A percentile compares a stretch with the other conserved stretches of the same genome.
Evolutionary conservation across 441 rosid species (phyloP).

Genomic region (Bruguiera hainesii): DNA sequence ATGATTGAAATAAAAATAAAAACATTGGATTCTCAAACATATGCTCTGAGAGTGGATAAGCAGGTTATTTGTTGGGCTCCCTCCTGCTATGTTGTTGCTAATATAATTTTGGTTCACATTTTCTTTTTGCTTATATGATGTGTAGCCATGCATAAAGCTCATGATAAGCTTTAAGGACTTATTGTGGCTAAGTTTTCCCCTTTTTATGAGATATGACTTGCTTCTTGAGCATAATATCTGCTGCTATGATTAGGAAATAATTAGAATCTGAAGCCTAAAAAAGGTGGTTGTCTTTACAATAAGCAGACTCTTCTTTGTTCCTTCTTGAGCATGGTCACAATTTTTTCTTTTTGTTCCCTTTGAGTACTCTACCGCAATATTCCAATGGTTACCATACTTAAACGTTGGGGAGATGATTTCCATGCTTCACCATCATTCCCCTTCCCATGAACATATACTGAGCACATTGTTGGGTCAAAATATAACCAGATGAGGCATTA

Average conservation of each 20-base stretch:
- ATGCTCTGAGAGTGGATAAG: slow-evolving; percentile 84
- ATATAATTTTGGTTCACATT: neutral
- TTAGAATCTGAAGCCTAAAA: neutral
- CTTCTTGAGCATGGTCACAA: neutral
- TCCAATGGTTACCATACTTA: neutral
- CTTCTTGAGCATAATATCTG: slow-evolving; percentile 3
- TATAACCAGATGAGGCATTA: neutral
- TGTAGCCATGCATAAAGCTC: too few species aligned
- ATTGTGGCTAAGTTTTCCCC: neutral
- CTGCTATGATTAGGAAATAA: neutral
- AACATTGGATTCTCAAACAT: slow-evolving; percentile 93
- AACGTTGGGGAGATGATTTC: neutral
- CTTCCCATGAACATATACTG: neutral
- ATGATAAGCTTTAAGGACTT: neutral
- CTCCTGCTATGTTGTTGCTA: slow-evolving; percentile 3
- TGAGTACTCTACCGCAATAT: neutral
- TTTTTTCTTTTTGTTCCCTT: neutral
- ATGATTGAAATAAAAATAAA: slow-evolving; percentile 83
- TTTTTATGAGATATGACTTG: slow-evolving; percentile 3
- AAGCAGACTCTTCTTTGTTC: neutral
- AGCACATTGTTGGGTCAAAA: slow-evolving; percentile 5
- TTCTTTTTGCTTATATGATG: neutral
- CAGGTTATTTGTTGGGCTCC: slow-evolving; percentile 44
- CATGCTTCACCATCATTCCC: neutral
- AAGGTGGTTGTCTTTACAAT: neutral